These are phyloP conservation scores for Byssothecium circinans DNA, from an alignment of 2,329 filamentous ascomycete genomes.

Conservation along the genomic window DNA sequence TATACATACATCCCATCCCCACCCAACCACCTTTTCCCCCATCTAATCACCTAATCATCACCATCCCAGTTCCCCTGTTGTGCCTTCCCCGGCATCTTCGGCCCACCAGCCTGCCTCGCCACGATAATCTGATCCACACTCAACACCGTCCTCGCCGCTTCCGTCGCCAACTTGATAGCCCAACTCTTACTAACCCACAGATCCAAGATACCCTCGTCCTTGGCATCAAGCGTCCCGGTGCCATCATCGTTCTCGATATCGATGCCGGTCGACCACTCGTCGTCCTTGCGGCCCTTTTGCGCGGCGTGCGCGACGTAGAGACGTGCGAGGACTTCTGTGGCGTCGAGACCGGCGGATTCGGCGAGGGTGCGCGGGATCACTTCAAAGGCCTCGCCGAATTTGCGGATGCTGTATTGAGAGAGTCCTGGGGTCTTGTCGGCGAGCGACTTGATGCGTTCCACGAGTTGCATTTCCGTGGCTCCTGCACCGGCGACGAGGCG, in stretches of 20 bases:
- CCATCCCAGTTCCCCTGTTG: slow-evolving; percentile 68
- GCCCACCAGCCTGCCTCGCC: slow-evolving; percentile 92
- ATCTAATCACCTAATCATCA: slow-evolving; percentile 48
- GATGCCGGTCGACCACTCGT: slow-evolving; percentile 90
- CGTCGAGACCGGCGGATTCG: slow-evolving; percentile 92
- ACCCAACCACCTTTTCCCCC: not conserved
- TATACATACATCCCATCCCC: slow-evolving; percentile 8
- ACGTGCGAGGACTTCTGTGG: slow-evolving; percentile 91
- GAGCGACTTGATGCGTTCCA: slow-evolving; percentile 86
- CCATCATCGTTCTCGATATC: slow-evolving; percentile 88
- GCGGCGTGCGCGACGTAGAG: slow-evolving; percentile 87
- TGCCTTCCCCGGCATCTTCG: slow-evolving; percentile 94
- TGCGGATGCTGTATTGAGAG: slow-evolving; percentile 94
- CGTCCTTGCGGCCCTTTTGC: slow-evolving; percentile 54
- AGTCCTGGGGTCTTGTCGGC: slow-evolving; percentile 92
- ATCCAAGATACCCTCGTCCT: slow-evolving; percentile 87
- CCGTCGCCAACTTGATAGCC: slow-evolving; percentile 96
- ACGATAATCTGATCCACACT: slow-evolving; percentile 99
- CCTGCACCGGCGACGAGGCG: slow-evolving; percentile 91
- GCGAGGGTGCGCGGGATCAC: slow-evolving; percentile 92
- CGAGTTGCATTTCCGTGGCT: slow-evolving; percentile 89
- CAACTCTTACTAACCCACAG: slow-evolving; percentile 89
- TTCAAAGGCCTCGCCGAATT: slow-evolving; percentile 96
- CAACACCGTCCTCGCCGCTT: slow-evolving; percentile 88
- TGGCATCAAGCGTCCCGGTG: slow-evolving; percentile 80